phyloP scores from a whole-genome alignment of 371 early-diverging fungal species.

The Haplosporangium sp. region DNA sequence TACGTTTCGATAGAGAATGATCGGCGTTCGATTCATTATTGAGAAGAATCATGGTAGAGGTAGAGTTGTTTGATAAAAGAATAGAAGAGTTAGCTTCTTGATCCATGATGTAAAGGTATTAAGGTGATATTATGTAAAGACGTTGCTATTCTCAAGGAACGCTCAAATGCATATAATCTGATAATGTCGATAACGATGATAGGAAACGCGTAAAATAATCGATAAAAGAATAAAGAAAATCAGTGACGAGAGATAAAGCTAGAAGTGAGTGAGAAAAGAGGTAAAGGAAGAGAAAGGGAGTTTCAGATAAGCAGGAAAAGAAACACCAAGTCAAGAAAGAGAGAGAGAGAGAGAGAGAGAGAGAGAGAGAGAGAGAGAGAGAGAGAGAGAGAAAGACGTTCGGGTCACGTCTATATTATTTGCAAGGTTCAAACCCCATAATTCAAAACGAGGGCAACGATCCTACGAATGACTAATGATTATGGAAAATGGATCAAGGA shows the following conservation, averaged over 20 bases:
- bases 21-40: not conserved
- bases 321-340: not conserved
- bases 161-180: not conserved
- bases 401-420: not conserved
- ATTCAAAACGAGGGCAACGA: not conserved
- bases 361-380: not conserved
- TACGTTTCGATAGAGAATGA: not conserved
- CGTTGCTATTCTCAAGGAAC: not conserved
- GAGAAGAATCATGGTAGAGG: not conserved
- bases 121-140: not conserved
- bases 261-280: not conserved
- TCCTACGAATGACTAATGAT: not conserved
- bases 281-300: not conserved
- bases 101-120: conserved; percentile 1
- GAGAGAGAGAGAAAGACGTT: not conserved
- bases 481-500: too few species aligned
- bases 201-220: not conserved
- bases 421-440: not conserved
- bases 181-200: not conserved
- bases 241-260: not conserved
- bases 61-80: not conserved
- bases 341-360: not conserved
- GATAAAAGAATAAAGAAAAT: not conserved
- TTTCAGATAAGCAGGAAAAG: too few species aligned
- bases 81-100: conserved; percentile 14